Evolutionary conservation across 352 stramenopile species (phyloP), one percentile per base, ranked within the genome.

Genomic region (Globisporangium paddicum): DNA sequence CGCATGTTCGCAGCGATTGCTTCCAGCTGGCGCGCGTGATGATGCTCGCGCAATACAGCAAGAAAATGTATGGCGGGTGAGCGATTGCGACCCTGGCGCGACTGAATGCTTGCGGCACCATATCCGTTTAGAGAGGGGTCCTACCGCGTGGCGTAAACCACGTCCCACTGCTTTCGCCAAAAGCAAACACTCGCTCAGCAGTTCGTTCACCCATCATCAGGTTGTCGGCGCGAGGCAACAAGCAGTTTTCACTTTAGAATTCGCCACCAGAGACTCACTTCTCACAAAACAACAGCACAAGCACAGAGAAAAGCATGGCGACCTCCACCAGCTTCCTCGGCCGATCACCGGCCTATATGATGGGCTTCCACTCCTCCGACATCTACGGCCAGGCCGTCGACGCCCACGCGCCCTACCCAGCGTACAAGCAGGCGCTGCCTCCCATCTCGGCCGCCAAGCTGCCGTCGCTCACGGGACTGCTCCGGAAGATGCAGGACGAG

Each of bases 401-500:
- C 23, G 9, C 47, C 9, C 55, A 55, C 4, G 55, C 44, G 32
- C 38, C 55, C 44, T 53, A 58, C 25, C 32, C 47, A 23, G 16
- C 48, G 21, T 63, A 50, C 46, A 58, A 65, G 21, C 60, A 53
- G 16, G 44, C 63, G 21, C 68, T 52, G 57, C 57, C 37, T 52
- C 72, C 59, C 49, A 71, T 57, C 57, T 69, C 59, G 55, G 32
- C 55, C 2, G 45, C 71, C 25, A 89, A 80, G 66, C 63, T 89
- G 42, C 79, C 79, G 50, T 86, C 79, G 51, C 79, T 89, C 52
- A 69, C 79, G 37, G 77, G 79, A 0, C 60, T 89, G 38, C 75
- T 89, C 21, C 87, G 82, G 68, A 75, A 83, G 55, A 84, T 89
- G 66, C 79, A 89, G 56, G 32, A 53, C 50, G 54, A 58, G 21